Percentiles rank a stretch among this genome's conserved stretches.
Conservation (phyloP, 2,329 filamentous ascomycete genomes). For the Camillea tinctor region DNA sequence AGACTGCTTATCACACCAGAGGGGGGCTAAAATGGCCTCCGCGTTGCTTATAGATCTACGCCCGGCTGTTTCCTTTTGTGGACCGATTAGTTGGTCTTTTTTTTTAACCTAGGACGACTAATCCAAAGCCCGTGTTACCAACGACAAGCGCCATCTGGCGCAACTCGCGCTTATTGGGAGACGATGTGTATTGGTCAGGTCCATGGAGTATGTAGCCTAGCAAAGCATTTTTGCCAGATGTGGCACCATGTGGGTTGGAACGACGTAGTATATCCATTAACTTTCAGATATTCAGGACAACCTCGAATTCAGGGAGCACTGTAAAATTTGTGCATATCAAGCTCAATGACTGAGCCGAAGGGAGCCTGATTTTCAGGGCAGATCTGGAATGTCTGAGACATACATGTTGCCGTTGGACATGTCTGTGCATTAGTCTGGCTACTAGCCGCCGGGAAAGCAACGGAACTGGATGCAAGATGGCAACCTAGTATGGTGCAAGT, state of each 20-base stretch:
- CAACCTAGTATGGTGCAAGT: conserved; percentile 2
- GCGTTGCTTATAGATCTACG: not conserved
- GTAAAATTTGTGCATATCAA: not conserved
- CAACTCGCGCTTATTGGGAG: conserved; percentile 22
- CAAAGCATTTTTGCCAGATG: too few species aligned
- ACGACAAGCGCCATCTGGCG: conserved; percentile 16
- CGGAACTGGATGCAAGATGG: conserved; percentile 5
- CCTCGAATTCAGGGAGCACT: not conserved
- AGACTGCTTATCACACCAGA: conserved; percentile 13
- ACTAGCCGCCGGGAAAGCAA: not conserved
- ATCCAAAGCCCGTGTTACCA: conserved; percentile 12
- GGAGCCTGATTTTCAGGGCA: conserved; percentile 10
- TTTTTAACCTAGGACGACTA: conserved; percentile 7
- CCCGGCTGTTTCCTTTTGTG: not conserved
- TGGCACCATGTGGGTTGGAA: not conserved
- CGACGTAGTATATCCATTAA: not conserved
- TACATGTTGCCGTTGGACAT: conserved; percentile 14
- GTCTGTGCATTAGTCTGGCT: conserved; percentile 3
- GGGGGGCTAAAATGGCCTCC: conserved; percentile 7
- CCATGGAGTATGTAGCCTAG: too few species aligned
- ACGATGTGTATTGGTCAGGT: conserved; percentile 1
- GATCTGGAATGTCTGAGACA: conserved; percentile 26
- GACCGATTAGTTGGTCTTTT: conserved; percentile 1
- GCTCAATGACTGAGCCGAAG: conserved; percentile 4
- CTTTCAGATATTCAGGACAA: not conserved